Base-by-base conservation (phyloP, 352 stramenopile genomes). In the Globisporangium polare region DNA sequence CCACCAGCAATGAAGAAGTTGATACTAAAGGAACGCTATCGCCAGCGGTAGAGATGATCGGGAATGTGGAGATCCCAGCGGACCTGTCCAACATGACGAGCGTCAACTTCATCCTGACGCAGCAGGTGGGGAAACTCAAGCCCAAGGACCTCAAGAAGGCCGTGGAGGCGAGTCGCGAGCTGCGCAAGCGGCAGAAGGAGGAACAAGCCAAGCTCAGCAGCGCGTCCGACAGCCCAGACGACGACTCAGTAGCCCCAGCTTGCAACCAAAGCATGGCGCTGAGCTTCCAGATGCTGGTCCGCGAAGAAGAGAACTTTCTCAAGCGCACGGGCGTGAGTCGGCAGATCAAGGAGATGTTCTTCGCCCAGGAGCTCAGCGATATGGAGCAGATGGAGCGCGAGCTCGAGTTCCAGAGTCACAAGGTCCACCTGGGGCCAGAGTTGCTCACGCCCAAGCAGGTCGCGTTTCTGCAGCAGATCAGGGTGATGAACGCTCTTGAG, bases 111-210 rank as follows among this genome's bases (percentile, higher is more conserved):
- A 73, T 96, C 3, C 68, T 97, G 20, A 97, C 89, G 37, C 90
- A 97, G 73, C 76, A 96, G 58, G 70, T 80, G 0, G 89, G 89
- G 0, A 97, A 97, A 58, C 72, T 97, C 31, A 94, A 94, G 35
- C 89, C 86, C 8, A 96, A 96, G 63, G 88, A 97, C 51, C 73
- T 97, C 10, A 96, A 96, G 68, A 83, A 85, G 42, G 86, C 88
- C 10, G 96, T 97, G 52, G 77, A 89, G 27, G 73, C 81, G 24
- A 92, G 92, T 41, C 83, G 86, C 24, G 68, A 73, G 24, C 71
- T 95, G 24, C 75, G 73, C 1, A 75, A 81, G 49, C 72, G 77
- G 24, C 85, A 95, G 58, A 77, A 85, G 49, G 68, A 88, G 15
- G 79, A 91, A 29, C 80, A 92, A 47, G 71, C 55, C 29, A 86